phyloP scores from a whole-genome alignment of 331 rosid species.

The Telfairia occidentalis region DNA sequence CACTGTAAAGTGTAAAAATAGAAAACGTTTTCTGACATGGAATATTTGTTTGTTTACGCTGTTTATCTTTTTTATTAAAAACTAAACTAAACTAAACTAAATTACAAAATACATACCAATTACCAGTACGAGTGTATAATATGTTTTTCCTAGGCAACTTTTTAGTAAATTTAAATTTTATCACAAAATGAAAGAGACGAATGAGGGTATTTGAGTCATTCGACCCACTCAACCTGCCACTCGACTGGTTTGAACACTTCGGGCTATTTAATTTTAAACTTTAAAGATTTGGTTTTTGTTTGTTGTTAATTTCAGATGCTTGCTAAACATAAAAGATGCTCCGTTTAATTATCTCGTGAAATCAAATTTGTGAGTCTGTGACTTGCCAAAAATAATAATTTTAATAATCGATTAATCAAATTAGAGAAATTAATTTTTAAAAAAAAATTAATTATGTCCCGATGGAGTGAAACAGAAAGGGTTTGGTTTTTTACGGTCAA shows the following conservation, averaged over 20 bases:
- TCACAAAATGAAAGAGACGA: not conserved
- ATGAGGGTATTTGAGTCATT: not conserved
- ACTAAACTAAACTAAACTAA: not conserved
- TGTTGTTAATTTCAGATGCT: not conserved
- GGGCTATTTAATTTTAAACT: no score
- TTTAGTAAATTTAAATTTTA: not conserved
- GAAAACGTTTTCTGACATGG: constrained; percentile 9
- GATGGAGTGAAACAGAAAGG: not conserved
- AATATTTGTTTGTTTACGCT: not conserved
- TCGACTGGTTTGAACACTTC: not conserved
- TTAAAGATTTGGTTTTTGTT: not conserved
- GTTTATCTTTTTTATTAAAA: no score
- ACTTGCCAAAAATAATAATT: not conserved
- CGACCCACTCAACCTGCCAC: not conserved
- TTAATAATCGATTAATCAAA: not conserved
- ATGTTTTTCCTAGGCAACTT: not conserved
- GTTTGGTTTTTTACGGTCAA: not conserved
- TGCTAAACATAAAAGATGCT: not conserved
- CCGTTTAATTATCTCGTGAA: not conserved
- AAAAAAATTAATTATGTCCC: not conserved
- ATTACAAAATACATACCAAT: not conserved
- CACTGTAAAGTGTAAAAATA: not conserved
- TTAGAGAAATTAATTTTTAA: not conserved
- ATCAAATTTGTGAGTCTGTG: not conserved
- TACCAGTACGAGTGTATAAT: not conserved